Conservation (phyloP, 2,329 filamentous ascomycete species). For the Epicoccum nigrum region DNA sequence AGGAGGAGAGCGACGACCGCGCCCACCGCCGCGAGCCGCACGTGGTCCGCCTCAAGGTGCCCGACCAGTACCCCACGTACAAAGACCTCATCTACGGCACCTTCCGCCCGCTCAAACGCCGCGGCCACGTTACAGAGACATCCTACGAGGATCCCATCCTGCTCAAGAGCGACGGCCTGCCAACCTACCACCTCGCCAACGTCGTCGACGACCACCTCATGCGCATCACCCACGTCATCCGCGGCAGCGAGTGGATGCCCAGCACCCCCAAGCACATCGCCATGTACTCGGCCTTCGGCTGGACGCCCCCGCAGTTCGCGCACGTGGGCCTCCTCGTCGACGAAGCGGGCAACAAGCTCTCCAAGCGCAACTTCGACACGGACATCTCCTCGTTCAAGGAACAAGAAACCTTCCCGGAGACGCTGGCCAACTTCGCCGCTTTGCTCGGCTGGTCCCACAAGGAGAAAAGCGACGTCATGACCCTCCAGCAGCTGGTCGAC, state of each 20-base stretch:
- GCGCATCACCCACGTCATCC: constrained; percentile 93
- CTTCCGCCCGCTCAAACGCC: constrained; percentile 40
- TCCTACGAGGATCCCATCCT: constrained; percentile 84
- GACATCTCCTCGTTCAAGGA: constrained; percentile 65
- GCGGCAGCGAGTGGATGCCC: constrained; percentile 95
- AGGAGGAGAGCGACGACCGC: constrained; percentile 71
- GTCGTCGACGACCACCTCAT: constrained; percentile 96
- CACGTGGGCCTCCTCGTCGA: constrained; percentile 58
- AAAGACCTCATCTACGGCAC: constrained; percentile 80
- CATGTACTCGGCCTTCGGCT: constrained; percentile 57
- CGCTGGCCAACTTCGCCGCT: constrained; percentile 80
- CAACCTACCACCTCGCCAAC: constrained; percentile 97
- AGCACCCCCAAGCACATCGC: constrained; percentile 82
- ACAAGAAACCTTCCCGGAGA: constrained; percentile 66
- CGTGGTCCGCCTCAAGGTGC: constrained; percentile 76
- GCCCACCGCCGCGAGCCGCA: constrained; percentile 72
- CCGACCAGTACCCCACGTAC: constrained; percentile 67
- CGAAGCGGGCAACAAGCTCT: constrained; percentile 60
- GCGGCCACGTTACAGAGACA: constrained; percentile 49
- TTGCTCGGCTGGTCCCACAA: constrained; percentile 83
- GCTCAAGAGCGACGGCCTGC: constrained; percentile 87
- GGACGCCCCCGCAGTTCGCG: constrained; percentile 55
- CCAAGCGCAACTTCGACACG: constrained; percentile 79
- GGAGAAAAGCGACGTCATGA: constrained; percentile 71
- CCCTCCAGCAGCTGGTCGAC: constrained; percentile 71